A percentile compares a stretch with the other conserved stretches of the same genome.
Conservation (phyloP, 2,329 filamentous ascomycete genomes). For the Stagonosporopsis chrysanthemi region DNA sequence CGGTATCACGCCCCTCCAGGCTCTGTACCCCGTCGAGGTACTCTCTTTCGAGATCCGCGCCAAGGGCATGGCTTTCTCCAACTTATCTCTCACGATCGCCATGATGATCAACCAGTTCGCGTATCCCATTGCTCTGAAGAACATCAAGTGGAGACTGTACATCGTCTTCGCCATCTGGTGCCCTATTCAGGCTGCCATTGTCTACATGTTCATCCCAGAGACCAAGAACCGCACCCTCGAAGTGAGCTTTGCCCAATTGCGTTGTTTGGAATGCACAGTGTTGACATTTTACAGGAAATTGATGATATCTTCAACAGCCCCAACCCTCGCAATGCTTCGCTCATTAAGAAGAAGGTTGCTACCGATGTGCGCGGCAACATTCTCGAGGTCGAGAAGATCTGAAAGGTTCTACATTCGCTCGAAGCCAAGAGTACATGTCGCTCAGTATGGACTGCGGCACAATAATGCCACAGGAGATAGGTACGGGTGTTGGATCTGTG, state of each 20-base stretch:
- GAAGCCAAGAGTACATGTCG: neutral
- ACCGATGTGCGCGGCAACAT: conserved; percentile 29
- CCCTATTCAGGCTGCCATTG: conserved; percentile 26
- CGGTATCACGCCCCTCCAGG: conserved; percentile 56
- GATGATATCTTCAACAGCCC: conserved; percentile 34
- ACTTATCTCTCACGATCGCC: conserved; percentile 42
- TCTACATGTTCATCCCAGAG: conserved; percentile 36
- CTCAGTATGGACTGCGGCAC: neutral
- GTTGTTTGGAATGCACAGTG: neutral
- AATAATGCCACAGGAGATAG: neutral
- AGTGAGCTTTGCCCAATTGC: neutral
- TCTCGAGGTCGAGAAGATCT: conserved; percentile 37
- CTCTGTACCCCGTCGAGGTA: conserved; percentile 59
- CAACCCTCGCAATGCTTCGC: conserved; percentile 34
- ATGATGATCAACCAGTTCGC: conserved; percentile 43
- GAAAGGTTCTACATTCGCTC: neutral
- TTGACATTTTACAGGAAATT: conserved; percentile 21
- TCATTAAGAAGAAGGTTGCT: conserved; percentile 36
- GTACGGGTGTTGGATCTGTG: neutral
- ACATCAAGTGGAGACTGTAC: conserved; percentile 35
- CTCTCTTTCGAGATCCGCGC: conserved; percentile 57
- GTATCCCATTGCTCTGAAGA: conserved; percentile 34
- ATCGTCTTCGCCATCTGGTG: conserved; percentile 37
- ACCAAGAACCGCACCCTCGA: conserved; percentile 41
- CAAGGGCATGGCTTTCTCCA: conserved; percentile 59